phyloP scores from a whole-genome alignment of 805 yeast species.

The Starmerella geochares region DNA sequence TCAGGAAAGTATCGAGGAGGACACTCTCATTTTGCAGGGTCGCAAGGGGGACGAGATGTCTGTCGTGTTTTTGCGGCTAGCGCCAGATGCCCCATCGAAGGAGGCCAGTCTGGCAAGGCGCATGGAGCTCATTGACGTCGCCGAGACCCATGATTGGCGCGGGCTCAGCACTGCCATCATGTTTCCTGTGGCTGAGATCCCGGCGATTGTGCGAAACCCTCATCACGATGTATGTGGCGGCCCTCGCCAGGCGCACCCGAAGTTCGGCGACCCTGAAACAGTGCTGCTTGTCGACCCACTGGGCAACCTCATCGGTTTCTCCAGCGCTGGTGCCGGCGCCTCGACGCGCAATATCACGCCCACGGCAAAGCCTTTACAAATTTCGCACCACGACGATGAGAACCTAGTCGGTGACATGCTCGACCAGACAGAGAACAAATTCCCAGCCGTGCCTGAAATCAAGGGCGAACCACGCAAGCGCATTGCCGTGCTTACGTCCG shows the following conservation, averaged over 20 bases:
- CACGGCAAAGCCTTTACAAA: not conserved
- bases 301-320: conserved; percentile 73
- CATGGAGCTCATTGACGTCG: conserved; percentile 21
- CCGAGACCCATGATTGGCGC: conserved; percentile 40
- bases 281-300: conserved; percentile 72
- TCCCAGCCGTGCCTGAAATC: conserved; percentile 19
- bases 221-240: conserved; percentile 28
- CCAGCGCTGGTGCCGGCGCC: conserved; percentile 29
- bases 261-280: conserved; percentile 63
- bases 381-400: conserved; percentile 1
- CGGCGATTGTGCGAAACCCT: conserved; percentile 32
- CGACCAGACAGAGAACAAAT: conserved; percentile 13
- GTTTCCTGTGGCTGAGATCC: conserved; percentile 38
- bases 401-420: conserved; percentile 9
- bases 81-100: conserved; percentile 25
- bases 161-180: conserved; percentile 37
- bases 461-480: conserved; percentile 33
- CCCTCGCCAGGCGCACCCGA: conserved; percentile 41
- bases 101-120: conserved; percentile 22
- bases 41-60: conserved; percentile 24
- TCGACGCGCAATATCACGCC: conserved; percentile 16
- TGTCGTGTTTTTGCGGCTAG: conserved; percentile 28
- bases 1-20: conserved; percentile 27
- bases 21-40: conserved; percentile 27
- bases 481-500: conserved; percentile 94